These are phyloP conservation scores for Teratosphaeria viscida DNA, from an alignment of 2,329 filamentous ascomycete genomes.

Conservation along the genomic window DNA sequence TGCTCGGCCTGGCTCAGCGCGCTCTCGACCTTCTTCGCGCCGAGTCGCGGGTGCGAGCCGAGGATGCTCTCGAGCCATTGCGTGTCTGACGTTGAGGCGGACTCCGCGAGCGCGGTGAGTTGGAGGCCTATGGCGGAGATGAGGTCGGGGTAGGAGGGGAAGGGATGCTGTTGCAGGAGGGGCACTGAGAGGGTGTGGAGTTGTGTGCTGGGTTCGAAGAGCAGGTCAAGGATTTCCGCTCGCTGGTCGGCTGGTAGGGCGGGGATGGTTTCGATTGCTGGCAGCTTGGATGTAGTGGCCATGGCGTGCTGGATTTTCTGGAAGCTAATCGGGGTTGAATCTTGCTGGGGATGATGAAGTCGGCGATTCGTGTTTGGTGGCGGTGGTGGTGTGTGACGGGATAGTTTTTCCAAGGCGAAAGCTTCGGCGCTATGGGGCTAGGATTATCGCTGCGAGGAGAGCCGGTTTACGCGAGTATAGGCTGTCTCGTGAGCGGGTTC, in stretches of 20 bases:
- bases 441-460: background rate
- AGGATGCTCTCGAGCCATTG: slow-evolving; percentile 60
- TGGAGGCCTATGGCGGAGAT: slow-evolving; percentile 56
- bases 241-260: slow-evolving; percentile 46
- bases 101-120: slow-evolving; percentile 50
- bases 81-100: slow-evolving; percentile 40
- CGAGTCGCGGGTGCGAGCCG: slow-evolving; percentile 71
- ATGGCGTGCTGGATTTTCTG: background rate
- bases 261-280: slow-evolving; percentile 15
- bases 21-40: slow-evolving; percentile 72
- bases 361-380: background rate
- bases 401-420: background rate
- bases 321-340: background rate
- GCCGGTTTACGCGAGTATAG: too few species aligned
- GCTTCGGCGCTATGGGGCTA: background rate
- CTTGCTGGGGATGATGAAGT: background rate
- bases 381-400: background rate
- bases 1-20: slow-evolving; percentile 74
- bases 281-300: background rate
- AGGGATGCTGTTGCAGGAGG: slow-evolving; percentile 49
- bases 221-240: slow-evolving; percentile 55
- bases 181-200: slow-evolving; percentile 65
- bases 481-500: too few species aligned
- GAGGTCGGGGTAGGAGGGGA: slow-evolving; percentile 58
- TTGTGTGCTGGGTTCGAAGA: slow-evolving; percentile 73